Evolutionary conservation across 2,329 filamentous ascomycete genomes (phyloP).

Genomic region (Cytospora piceicola): DNA sequence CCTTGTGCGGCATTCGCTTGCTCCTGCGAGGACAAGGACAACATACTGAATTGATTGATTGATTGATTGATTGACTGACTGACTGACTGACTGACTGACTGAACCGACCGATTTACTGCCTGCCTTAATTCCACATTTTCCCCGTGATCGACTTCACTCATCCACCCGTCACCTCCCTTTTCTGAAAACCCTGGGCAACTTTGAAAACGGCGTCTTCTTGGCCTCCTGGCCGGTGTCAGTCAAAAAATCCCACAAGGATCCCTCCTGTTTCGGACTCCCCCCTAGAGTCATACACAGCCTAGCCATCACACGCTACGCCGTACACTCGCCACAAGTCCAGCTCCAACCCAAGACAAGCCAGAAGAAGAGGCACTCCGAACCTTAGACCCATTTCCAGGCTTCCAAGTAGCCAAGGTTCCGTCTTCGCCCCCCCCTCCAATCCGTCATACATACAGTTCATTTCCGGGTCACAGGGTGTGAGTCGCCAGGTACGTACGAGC

Average conservation of each 20-base stretch:
- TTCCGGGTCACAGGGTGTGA: constrained; percentile 6
- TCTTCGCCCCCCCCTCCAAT: constrained; percentile 27
- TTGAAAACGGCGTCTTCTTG: constrained; percentile 16
- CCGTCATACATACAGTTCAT: constrained; percentile 37
- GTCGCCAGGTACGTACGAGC: constrained; percentile 21
- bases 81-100: neutral
- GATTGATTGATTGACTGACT: neutral
- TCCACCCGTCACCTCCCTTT: constrained; percentile 11
- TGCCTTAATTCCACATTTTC: constrained; percentile 17
- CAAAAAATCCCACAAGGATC: constrained; percentile 23
- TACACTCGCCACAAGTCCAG: constrained; percentile 20
- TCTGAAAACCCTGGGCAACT: constrained; percentile 13
- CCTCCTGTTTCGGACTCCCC: constrained; percentile 29
- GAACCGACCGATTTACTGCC: neutral
- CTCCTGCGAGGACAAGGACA: constrained; percentile 40
- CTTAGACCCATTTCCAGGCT: constrained; percentile 39
- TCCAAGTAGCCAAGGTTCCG: constrained; percentile 29
- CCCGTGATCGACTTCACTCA: constrained; percentile 23
- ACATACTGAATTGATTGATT: constrained; percentile 6
- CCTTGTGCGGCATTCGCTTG: constrained; percentile 41
- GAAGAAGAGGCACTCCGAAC: constrained; percentile 1
- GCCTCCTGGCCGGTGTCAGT: constrained; percentile 23
- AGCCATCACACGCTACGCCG: constrained; percentile 16
- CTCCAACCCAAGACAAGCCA: constrained; percentile 36
- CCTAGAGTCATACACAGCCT: constrained; percentile 21